Conservation (phyloP, 768 basidiomycete species). For the Neoboletus subvelutipes region DNA sequence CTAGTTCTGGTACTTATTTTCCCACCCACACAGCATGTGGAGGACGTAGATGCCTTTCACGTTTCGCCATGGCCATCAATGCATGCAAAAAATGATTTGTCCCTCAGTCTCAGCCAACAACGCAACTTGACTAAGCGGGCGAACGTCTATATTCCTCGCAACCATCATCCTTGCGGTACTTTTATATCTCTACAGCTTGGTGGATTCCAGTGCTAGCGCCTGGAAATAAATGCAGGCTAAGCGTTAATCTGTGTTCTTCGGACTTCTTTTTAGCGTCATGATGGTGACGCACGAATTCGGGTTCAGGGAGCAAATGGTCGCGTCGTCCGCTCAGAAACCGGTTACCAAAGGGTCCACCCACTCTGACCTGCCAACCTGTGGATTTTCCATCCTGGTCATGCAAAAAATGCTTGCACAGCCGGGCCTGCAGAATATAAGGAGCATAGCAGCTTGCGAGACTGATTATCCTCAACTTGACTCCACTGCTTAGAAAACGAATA, state of each 20-base stretch:
- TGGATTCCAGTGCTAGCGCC: constrained; percentile 13
- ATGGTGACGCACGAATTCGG: background rate
- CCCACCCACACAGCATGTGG: constrained; percentile 1
- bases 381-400: constrained; percentile 2
- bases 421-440: constrained; percentile 17
- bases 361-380: constrained; percentile 26
- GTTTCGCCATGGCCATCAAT: background rate
- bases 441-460: background rate
- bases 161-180: background rate
- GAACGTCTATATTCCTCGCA: background rate
- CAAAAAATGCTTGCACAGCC: constrained; percentile 15
- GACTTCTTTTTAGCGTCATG: background rate
- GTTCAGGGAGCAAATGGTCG: background rate
- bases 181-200: constrained; percentile 25
- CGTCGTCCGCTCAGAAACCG: background rate
- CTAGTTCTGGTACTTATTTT: background rate
- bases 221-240: background rate
- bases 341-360: constrained; percentile 2
- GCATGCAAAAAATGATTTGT: background rate
- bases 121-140: background rate
- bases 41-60: background rate
- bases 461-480: background rate
- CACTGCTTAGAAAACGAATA: background rate
- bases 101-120: background rate
- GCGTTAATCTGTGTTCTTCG: background rate